A percentile compares a stretch with the other conserved stretches of the same genome.
Evolutionary conservation across 176 grass and related monocot genomes (phyloP).

Genomic region (Elaeis guineensis): DNA sequence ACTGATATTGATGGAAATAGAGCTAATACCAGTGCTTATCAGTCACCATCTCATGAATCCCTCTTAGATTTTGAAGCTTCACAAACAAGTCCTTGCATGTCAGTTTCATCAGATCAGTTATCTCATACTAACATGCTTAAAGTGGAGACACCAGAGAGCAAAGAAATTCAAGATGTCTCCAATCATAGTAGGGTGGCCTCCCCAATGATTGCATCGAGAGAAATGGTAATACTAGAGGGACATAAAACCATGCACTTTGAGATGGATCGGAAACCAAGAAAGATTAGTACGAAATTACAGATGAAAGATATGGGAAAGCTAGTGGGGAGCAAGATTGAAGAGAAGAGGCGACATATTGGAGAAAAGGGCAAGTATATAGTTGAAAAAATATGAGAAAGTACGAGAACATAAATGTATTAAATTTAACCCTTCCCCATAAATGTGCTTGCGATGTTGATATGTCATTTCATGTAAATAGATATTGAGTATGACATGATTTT

Average conservation of each 20-base stretch:
- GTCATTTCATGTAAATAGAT: no score
- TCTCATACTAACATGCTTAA: background rate
- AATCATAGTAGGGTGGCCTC: conserved; percentile 15
- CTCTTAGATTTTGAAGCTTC: conserved; percentile 16
- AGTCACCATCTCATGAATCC: conserved; percentile 24
- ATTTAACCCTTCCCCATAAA: no score
- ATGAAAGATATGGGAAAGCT: conserved; percentile 80
- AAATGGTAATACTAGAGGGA: conserved; percentile 26
- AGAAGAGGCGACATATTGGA: conserved; percentile 74
- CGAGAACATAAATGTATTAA: conserved; percentile 22
- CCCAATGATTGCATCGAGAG: conserved; percentile 20
- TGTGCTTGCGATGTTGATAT: no score
- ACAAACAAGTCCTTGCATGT: background rate
- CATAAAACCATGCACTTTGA: conserved; percentile 6
- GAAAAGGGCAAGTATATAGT: conserved; percentile 69
- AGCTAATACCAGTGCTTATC: background rate
- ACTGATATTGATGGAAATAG: conserved; percentile 19
- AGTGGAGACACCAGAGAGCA: conserved; percentile 25
- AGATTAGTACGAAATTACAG: conserved; percentile 29
- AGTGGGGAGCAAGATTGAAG: conserved; percentile 84
- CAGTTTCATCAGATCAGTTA: conserved; percentile 5
- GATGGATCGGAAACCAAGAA: conserved; percentile 41
- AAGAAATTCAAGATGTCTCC: conserved; percentile 23
- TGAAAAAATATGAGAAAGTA: conserved; percentile 82
- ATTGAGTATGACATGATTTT: no score